phyloP scores from a whole-genome alignment of 371 early-diverging fungal genomes.

The Sporodiniella umbellata region DNA sequence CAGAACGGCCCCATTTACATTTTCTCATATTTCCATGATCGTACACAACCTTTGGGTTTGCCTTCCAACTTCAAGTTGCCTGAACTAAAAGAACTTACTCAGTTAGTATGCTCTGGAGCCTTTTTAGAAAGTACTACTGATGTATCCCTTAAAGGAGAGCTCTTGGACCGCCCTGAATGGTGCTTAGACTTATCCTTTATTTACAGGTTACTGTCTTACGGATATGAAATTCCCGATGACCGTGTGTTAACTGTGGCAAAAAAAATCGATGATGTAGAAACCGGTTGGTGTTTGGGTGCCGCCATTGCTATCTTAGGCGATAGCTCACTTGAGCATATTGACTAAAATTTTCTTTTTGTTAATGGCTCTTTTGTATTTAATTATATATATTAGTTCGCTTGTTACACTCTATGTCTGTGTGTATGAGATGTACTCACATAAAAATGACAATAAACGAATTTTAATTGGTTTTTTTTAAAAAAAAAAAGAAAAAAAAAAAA shows the following conservation, averaged over 20 bases:
- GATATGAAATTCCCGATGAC: constrained; percentile 80
- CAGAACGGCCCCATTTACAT: constrained; percentile 81
- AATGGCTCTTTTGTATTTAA: too few relatives aligned
- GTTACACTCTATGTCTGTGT: too few relatives aligned
- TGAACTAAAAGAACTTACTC: constrained; percentile 58
- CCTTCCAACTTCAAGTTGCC: constrained; percentile 56
- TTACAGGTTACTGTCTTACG: constrained; percentile 75
- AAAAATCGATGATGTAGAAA: constrained; percentile 91
- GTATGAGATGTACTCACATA: too few relatives aligned
- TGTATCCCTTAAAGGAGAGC: constrained; percentile 43
- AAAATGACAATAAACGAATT: too few relatives aligned
- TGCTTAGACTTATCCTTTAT: constrained; percentile 92
- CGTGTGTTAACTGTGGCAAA: constrained; percentile 79
- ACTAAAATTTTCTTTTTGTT: too few relatives aligned
- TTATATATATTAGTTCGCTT: too few relatives aligned
- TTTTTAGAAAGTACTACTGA: constrained; percentile 40
- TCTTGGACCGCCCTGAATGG: constrained; percentile 67
- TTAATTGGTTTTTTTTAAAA: too few relatives aligned
- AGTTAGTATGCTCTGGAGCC: constrained; percentile 67
- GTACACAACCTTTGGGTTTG: constrained; percentile 66
- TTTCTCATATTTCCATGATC: constrained; percentile 95
- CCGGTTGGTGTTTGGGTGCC: constrained; percentile 97
- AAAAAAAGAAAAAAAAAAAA: too few relatives aligned
- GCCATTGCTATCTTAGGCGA: constrained; percentile 76
- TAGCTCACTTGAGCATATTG: constrained; percentile 25